Conservation (phyloP, 129 eudicot genomes). For the Lonicera japonica region DNA sequence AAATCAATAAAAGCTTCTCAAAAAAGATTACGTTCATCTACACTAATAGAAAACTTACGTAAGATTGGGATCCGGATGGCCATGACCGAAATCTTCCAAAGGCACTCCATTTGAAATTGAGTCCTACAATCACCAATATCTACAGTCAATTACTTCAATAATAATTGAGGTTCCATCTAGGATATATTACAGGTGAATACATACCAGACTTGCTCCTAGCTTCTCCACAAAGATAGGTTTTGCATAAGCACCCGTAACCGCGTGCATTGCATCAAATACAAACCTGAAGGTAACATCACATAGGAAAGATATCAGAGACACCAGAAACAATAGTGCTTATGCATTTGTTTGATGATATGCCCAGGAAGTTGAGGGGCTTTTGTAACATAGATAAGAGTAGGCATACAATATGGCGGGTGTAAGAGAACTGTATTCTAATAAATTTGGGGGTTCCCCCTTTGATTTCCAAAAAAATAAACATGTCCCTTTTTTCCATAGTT, state of each 20-base stretch:
- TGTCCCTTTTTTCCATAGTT: not conserved
- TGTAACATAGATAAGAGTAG: too few species aligned
- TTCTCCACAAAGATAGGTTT: slow-evolving; percentile 95
- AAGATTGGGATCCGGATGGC: slow-evolving; percentile 99
- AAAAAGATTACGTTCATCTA: not conserved
- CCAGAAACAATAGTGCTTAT: too few species aligned
- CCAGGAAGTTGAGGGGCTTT: too few species aligned
- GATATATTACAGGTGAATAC: slow-evolving; percentile 8
- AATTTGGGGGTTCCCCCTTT: too few species aligned
- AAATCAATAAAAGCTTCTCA: slow-evolving; percentile 9
- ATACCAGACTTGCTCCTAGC: slow-evolving; percentile 85
- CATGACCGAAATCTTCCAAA: slow-evolving; percentile 97
- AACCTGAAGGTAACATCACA: slow-evolving; percentile 48
- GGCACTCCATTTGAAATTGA: slow-evolving; percentile 94
- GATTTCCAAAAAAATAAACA: too few species aligned
- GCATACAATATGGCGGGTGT: too few species aligned
- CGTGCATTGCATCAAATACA: slow-evolving; percentile 98
- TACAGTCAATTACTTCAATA: slow-evolving; percentile 2
- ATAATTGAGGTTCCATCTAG: not conserved
- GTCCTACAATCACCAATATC: slow-evolving; percentile 40
- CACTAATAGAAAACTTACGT: slow-evolving; percentile 49
- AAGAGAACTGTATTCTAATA: too few species aligned
- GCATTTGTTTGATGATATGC: too few species aligned
- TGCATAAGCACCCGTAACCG: slow-evolving; percentile 99
- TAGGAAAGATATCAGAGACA: not conserved